phyloP scores from a whole-genome alignment of 208 protist species.

The Herpetomonas tarakana region DNA sequence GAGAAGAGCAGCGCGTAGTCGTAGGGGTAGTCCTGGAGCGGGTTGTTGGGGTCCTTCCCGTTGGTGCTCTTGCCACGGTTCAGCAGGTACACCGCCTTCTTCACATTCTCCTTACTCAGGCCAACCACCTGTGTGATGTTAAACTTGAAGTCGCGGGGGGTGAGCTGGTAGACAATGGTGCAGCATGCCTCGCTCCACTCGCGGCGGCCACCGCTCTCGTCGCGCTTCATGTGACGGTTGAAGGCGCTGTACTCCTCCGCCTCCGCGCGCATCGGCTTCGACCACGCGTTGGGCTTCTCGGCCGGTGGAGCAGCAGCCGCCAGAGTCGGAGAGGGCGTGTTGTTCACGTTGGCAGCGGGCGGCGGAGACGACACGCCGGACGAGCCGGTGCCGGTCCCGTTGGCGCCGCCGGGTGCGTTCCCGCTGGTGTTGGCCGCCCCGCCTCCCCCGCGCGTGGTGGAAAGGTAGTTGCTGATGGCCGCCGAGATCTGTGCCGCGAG shows the following conservation, averaged over 20 bases:
- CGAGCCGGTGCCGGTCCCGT: not conserved
- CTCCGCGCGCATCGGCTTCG: slow-evolving; percentile 24
- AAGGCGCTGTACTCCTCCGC: slow-evolving; percentile 35
- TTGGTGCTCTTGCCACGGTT: slow-evolving; percentile 45
- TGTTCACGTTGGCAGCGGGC: slow-evolving; percentile 2
- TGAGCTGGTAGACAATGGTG: slow-evolving; percentile 88
- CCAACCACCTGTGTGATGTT: slow-evolving; percentile 73
- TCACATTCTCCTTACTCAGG: slow-evolving; percentile 70
- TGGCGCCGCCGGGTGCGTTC: not conserved
- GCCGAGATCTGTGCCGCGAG: slow-evolving; percentile 28
- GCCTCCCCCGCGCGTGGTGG: slow-evolving; percentile 10
- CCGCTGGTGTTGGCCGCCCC: slow-evolving; percentile 3
- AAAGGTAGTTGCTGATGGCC: slow-evolving; percentile 17
- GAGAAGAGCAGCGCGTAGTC: slow-evolving; percentile 88
- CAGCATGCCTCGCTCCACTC: slow-evolving; percentile 78
- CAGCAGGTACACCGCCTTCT: slow-evolving; percentile 66
- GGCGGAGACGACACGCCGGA: not conserved
- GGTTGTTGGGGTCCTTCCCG: slow-evolving; percentile 65
- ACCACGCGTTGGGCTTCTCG: slow-evolving; percentile 17
- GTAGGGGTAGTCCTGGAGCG: slow-evolving; percentile 73
- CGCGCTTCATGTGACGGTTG: slow-evolving; percentile 37
- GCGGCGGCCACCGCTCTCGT: slow-evolving; percentile 37
- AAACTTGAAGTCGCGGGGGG: slow-evolving; percentile 85
- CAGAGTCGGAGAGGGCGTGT: not conserved
- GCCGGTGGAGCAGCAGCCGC: slow-evolving; percentile 4